Base-by-base conservation (phyloP, 441 rosid species). In the Geranium incanum region DNA sequence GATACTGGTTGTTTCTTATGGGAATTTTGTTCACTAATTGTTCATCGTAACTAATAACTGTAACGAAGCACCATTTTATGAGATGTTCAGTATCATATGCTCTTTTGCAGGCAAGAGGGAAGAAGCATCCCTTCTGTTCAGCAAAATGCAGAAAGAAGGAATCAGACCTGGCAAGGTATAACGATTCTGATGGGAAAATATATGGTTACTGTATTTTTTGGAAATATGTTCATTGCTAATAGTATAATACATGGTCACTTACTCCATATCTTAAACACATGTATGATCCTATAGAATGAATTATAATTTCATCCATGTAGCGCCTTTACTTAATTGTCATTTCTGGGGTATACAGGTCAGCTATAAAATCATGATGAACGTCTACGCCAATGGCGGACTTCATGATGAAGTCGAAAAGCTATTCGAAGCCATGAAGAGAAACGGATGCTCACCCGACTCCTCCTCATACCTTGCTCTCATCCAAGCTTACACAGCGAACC, bases 81-180 rank as follows among this genome's bases (percentile, higher is more conserved):
- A 68, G 70, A 12, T 48, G 28, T 76, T 76, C 48, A 15, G 5
- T 67, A 13, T 68, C 70, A 74, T 71, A 23, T 48, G 65, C 48
- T 68, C 2, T 71, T 38, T 80, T 84, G 41, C 82, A 92, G 97
- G 97, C 67, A 83, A 87, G 75, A 82, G 72, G 67, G 80, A 71
- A 37, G 89, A 86, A 80, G 95, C 94, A 71, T 79, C 82, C 68
- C 70, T 75, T 41, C 78, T 92, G 71, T 90, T 90, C 74, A 21
- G 74, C 74, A 81, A 83, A 78, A 84, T 89, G 96, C 90, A 73
- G 83, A 87, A 82, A 80, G 89, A 81, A 80, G 93, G 96, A 75
- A 86, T 88, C 73, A 87, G 81, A 72, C 96, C 95, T 39, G 96
- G 89, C 78, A 72, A 19, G 90, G 97, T 88, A 86, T 37, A 86